phyloP scores from a whole-genome alignment of 257 asterid genomes.

The Hygrophila difformis region DNA sequence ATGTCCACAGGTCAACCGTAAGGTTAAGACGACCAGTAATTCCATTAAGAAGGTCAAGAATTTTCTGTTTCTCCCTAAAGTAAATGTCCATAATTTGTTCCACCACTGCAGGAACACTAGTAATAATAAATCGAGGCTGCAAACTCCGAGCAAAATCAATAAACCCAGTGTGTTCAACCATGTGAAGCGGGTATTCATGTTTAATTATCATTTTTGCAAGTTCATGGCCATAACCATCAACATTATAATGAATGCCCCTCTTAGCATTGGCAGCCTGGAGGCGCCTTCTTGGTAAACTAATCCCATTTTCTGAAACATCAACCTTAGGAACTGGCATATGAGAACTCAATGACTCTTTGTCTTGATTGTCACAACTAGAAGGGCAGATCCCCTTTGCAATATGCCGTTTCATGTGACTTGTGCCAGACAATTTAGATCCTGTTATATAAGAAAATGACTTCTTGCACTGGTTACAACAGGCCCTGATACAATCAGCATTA shows the following conservation, averaged over 20 bases:
- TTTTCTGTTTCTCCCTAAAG: constrained; percentile 51
- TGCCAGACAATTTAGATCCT: constrained; percentile 75
- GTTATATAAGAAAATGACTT: constrained; percentile 73
- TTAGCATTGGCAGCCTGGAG: constrained; percentile 35
- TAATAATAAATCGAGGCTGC: constrained; percentile 47
- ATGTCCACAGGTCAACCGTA: constrained; percentile 52
- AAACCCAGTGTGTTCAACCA: constrained; percentile 65
- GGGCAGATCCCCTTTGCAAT: constrained; percentile 79
- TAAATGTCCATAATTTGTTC: constrained; percentile 46
- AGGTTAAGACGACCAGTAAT: constrained; percentile 67
- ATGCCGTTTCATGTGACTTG: constrained; percentile 89
- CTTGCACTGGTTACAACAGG: constrained; percentile 77
- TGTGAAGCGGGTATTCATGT: constrained; percentile 69
- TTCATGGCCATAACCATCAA: constrained; percentile 34
- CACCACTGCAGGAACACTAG: constrained; percentile 26
- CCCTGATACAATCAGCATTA: constrained; percentile 45
- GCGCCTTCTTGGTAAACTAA: constrained; percentile 55
- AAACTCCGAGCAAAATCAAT: constrained; percentile 44
- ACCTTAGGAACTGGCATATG: constrained; percentile 20
- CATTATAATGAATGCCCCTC: constrained; percentile 22
- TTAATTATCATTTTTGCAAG: constrained; percentile 71
- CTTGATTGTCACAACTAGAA: constrained; percentile 25
- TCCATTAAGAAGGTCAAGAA: constrained; percentile 38
- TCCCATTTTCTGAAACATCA: constrained; percentile 31
- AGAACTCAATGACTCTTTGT: constrained; percentile 25